Conservation (phyloP, 1,284 basidiomycete genomes). For the Austropuccinia psidii region DNA sequence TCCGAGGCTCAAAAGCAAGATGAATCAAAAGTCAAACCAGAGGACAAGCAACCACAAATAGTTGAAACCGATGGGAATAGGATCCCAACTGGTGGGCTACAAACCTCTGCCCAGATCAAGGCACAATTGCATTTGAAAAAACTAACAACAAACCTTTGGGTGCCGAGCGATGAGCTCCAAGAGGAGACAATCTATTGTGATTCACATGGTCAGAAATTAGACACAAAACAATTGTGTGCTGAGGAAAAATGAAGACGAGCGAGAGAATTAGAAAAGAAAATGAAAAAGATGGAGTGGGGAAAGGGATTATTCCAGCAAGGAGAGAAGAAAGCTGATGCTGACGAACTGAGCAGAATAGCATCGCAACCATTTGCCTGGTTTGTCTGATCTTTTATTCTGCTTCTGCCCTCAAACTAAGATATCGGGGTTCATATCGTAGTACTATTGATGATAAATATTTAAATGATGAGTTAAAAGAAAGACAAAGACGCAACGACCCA, state of each 20-base stretch:
- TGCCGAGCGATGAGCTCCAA: slow-evolving; percentile 53
- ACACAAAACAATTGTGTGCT: slow-evolving; percentile 70
- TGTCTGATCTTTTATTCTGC: slow-evolving; percentile 39
- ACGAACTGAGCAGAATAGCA: slow-evolving; percentile 62
- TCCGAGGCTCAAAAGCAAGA: slow-evolving; percentile 42
- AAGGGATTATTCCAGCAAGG: slow-evolving; percentile 84
- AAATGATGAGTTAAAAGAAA: slow-evolving; percentile 70
- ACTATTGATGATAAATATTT: slow-evolving; percentile 65
- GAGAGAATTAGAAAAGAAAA: slow-evolving; percentile 71
- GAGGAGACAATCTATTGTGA: slow-evolving; percentile 95
- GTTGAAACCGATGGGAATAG: slow-evolving; percentile 62
- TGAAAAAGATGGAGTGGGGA: slow-evolving; percentile 89
- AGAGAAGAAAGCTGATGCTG: slow-evolving; percentile 59
- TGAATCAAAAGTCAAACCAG: slow-evolving; percentile 47
- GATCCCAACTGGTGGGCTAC: slow-evolving; percentile 46
- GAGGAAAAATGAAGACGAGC: slow-evolving; percentile 70
- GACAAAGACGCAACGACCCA: slow-evolving; percentile 87
- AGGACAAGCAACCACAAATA: slow-evolving; percentile 49
- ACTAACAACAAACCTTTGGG: slow-evolving; percentile 50
- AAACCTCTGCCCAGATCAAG: slow-evolving; percentile 55
- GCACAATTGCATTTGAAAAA: slow-evolving; percentile 46
- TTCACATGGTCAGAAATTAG: slow-evolving; percentile 74
- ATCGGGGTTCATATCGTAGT: not conserved
- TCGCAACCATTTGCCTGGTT: slow-evolving; percentile 63
- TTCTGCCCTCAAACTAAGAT: not conserved